Base-by-base conservation (phyloP, 108 stramenopile species). In the Discostella pseudostelligera region DNA sequence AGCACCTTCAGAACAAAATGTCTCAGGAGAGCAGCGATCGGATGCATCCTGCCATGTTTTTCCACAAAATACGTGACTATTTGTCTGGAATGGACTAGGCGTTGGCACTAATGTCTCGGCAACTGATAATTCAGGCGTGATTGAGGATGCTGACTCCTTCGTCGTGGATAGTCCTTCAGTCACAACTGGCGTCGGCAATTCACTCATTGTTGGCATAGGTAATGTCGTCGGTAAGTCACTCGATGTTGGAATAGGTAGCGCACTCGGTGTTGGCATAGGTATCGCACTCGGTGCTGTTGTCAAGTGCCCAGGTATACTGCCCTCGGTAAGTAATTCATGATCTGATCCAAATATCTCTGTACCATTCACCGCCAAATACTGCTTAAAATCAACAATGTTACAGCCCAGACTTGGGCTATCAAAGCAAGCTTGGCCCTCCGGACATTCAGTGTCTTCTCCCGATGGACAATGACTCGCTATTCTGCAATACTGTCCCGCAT, bases 1-100 rank as follows among this genome's bases (percentile, higher is more conserved):
- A 16, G 62, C 72, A 13, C 74, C 74, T 28, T 67, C 59, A 1
- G 60, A 44, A 48, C 74, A 75, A 58, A 75, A 75, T 21, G 74
- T 75, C 22, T 67, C 74, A 17, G 39, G 24, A 19, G 74, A 75
- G 50, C 74, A 75, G 13, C 42, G 58, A 14, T 60, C 55, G 17
- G 65, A 32, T 0, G 74, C 74, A 56, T 75, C 74, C 0, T 21
- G 0, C 45, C 53, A 75, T 5, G 59, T 42, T 62, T 32, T 36
- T 32, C 74, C 74, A 46, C 74, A 75, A 48, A 68, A 75, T 0
- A 75, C 40, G 24, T 75, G 66, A 28, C 62, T 55, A 10, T 60
- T 44, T 19, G 66, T 44, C 26, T 47, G 9, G 14, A 39, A 48
- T 49, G 17, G 43, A 44, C 54, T 59, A 10, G 9, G 32, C 20